Evolutionary conservation across 2,329 filamentous ascomycete species (phyloP).

Genomic region (Ceratocystis eucalypticola): DNA sequence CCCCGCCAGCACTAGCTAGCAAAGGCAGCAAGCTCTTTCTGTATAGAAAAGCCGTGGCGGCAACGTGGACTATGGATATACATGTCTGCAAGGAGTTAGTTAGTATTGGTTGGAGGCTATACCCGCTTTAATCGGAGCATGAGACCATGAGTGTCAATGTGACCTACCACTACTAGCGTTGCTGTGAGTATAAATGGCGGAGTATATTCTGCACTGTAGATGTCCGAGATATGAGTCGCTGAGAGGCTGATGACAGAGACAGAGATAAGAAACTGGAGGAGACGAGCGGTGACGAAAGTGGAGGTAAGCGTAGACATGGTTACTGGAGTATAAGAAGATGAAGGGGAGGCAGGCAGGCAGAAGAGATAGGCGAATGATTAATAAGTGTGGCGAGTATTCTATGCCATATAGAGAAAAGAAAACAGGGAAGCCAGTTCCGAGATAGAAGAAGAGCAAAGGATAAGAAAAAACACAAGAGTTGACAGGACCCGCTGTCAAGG

Average conservation of each 20-base stretch:
- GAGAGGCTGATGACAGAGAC: constrained; percentile 67
- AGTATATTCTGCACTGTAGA: constrained; percentile 50
- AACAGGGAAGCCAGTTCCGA: constrained; percentile 19
- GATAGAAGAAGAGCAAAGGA: not conserved
- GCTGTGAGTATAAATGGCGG: constrained; percentile 63
- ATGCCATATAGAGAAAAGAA: constrained; percentile 12
- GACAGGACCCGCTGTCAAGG: not conserved
- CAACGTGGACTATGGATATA: constrained; percentile 65
- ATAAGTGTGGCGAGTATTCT: too few species aligned
- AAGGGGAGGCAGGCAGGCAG: not conserved
- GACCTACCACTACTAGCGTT: constrained; percentile 64
- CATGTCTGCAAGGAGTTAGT: constrained; percentile 44
- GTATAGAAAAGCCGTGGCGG: constrained; percentile 70
- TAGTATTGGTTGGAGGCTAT: not conserved
- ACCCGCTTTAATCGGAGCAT: too few species aligned
- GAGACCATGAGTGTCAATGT: not conserved
- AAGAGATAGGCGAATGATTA: not conserved
- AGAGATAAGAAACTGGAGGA: constrained; percentile 57
- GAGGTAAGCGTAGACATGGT: constrained; percentile 57
- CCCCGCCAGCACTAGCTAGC: constrained; percentile 51
- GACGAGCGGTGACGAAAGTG: constrained; percentile 61
- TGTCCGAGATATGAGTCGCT: constrained; percentile 68
- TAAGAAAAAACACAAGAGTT: not conserved
- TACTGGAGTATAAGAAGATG: not conserved
- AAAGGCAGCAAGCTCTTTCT: constrained; percentile 63